Evolutionary conservation across 257 asterid species (phyloP).

Genomic region (Eucommia ulmoides): DNA sequence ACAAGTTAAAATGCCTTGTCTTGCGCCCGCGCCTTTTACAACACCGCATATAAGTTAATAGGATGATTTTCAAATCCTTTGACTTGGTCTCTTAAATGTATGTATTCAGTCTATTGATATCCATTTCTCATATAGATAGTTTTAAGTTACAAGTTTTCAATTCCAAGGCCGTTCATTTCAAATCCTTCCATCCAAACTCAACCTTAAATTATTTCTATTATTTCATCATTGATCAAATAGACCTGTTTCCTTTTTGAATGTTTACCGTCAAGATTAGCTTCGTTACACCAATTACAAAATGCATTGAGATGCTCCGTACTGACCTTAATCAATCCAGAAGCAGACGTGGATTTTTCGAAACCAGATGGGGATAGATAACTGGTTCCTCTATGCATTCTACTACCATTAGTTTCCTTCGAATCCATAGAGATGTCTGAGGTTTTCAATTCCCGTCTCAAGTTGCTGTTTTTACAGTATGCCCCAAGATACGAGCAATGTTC

Average conservation of each 20-base stretch:
- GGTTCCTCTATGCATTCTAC: conserved; percentile 21
- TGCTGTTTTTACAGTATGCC: conserved; percentile 63
- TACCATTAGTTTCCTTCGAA: conserved; percentile 32
- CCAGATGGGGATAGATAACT: conserved; percentile 22
- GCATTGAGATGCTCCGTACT: conserved; percentile 9
- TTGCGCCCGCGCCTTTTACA: too few relatives aligned
- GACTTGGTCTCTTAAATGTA: too few relatives aligned
- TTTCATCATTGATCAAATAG: neutral
- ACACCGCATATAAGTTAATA: too few relatives aligned
- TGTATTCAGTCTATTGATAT: too few relatives aligned
- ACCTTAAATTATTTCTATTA: too few relatives aligned
- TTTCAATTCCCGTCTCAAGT: conserved; percentile 27
- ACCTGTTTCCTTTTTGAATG: neutral
- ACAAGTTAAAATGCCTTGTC: too few relatives aligned
- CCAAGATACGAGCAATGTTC: conserved; percentile 85
- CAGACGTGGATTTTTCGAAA: conserved; percentile 20
- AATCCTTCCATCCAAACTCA: too few relatives aligned
- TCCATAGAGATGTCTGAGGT: conserved; percentile 23
- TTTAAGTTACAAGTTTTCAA: too few relatives aligned
- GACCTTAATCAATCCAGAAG: conserved; percentile 71
- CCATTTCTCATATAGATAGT: too few relatives aligned
- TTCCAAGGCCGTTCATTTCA: too few relatives aligned
- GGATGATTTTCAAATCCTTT: too few relatives aligned
- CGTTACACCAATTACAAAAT: too few relatives aligned
- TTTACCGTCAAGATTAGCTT: neutral